Percentiles rank a stretch among this genome's conserved stretches.
These are phyloP conservation scores for Xylaria acuta DNA, from an alignment of 495 filamentous ascomycete genomes.

Conservation along the genomic window DNA sequence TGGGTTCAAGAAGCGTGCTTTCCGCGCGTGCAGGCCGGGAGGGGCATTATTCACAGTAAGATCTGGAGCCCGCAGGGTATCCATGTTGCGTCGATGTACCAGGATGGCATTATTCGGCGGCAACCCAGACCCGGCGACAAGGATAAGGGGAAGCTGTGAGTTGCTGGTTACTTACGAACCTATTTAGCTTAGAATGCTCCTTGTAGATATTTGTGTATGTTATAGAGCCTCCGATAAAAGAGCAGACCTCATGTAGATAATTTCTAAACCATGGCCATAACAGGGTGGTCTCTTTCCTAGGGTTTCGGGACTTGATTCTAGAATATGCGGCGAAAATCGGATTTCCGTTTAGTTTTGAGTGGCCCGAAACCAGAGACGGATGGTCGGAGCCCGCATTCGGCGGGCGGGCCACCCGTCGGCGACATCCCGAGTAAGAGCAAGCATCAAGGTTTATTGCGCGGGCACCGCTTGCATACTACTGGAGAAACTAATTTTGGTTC, in stretches of 20 bases:
- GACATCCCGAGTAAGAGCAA: no score
- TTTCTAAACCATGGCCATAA: background rate
- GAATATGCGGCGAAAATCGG: background rate
- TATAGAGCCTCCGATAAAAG: background rate
- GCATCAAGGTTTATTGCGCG: no score
- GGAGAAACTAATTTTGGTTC: background rate
- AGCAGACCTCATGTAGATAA: background rate
- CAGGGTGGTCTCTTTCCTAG: background rate
- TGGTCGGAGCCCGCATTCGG: no score
- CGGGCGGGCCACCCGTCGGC: no score
- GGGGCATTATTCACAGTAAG: conserved; percentile 66
- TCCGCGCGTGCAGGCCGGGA: conserved; percentile 59
- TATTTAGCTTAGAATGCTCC: background rate
- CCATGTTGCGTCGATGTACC: conserved; percentile 68
- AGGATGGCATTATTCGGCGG: conserved; percentile 60
- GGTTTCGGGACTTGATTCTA: background rate
- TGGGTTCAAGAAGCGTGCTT: conserved; percentile 72
- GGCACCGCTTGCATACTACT: background rate
- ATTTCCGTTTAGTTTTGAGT: background rate
- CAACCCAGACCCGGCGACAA: conserved; percentile 31
- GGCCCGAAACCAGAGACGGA: background rate
- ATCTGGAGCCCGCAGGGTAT: conserved; percentile 67
- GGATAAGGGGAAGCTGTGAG: conserved; percentile 30
- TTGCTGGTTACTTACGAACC: background rate
- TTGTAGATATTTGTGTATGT: background rate